Percentiles rank a stretch among this genome's conserved stretches.
phyloP scores from a whole-genome alignment of 2,329 filamentous ascomycete genomes.

The Aspergillus sp. region DNA sequence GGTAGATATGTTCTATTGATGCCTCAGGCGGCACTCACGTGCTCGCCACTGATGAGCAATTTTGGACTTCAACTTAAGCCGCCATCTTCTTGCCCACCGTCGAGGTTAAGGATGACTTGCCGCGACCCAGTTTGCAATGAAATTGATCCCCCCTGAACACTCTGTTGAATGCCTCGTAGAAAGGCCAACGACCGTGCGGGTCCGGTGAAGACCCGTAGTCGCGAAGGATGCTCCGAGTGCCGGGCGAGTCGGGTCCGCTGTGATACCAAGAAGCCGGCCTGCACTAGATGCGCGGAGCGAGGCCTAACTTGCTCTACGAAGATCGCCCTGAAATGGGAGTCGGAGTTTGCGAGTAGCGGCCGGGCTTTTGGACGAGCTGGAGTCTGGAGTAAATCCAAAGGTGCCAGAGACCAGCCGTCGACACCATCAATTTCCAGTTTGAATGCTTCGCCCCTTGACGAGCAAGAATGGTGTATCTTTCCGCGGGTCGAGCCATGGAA shows the following conservation, averaged over 20 bases:
- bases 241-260: slow-evolving; percentile 43
- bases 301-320: slow-evolving; percentile 38
- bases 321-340: slow-evolving; percentile 40
- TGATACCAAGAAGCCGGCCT: slow-evolving; percentile 40
- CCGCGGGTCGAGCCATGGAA: slow-evolving; percentile 30
- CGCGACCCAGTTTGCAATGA: slow-evolving; percentile 24
- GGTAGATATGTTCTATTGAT: not conserved
- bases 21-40: not conserved
- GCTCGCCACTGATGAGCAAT: not conserved
- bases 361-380: slow-evolving; percentile 45
- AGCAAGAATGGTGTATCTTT: slow-evolving; percentile 29
- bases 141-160: slow-evolving; percentile 11
- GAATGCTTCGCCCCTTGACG: slow-evolving; percentile 16
- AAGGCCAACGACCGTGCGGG: slow-evolving; percentile 36
- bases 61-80: not conserved
- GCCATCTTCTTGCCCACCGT: not conserved
- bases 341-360: slow-evolving; percentile 42
- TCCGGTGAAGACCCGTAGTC: slow-evolving; percentile 40
- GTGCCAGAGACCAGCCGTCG: slow-evolving; percentile 18
- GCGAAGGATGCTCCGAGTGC: slow-evolving; percentile 43
- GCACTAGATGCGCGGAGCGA: slow-evolving; percentile 38
- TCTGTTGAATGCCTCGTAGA: slow-evolving; percentile 35
- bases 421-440: slow-evolving; percentile 20
- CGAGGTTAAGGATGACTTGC: not conserved
- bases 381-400: slow-evolving; percentile 38